Percentiles rank a stretch among this genome's conserved stretches.
These are phyloP conservation scores for Lepidium sativum DNA, from an alignment of 345 rosid genomes.

Conservation along the genomic window DNA sequence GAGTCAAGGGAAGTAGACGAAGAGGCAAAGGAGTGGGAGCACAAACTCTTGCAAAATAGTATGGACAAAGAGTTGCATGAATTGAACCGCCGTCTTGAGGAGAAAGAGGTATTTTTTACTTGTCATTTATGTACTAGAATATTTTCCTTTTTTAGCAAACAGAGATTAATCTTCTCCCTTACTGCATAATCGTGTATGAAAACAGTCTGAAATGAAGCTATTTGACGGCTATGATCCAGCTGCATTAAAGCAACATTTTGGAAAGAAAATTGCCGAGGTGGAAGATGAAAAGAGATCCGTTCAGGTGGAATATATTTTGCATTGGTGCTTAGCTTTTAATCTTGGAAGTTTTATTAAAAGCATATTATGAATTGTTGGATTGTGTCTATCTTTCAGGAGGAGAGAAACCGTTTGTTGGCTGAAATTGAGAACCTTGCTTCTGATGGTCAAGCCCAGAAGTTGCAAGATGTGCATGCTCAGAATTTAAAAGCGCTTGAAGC, in stretches of 20 bases:
- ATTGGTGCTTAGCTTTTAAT: not conserved
- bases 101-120: constrained; percentile 75
- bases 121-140: not conserved
- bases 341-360: not conserved
- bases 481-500: constrained; percentile 80
- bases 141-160: not conserved
- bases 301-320: constrained; percentile 46
- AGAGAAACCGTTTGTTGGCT: constrained; percentile 73
- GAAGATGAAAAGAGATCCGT: constrained; percentile 86
- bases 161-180: not conserved
- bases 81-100: constrained; percentile 77
- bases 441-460: constrained; percentile 79
- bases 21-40: constrained; percentile 97
- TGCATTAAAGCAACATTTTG: constrained; percentile 89
- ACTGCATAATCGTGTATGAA: not conserved
- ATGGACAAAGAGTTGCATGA: constrained; percentile 94
- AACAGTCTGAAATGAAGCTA: constrained; percentile 92
- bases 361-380: not conserved
- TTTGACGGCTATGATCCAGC: constrained; percentile 62
- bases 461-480: constrained; percentile 78
- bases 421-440: constrained; percentile 86
- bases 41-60: constrained; percentile 78
- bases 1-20: constrained; percentile 79
- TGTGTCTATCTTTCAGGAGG: constrained; percentile 53
- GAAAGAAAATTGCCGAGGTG: constrained; percentile 81